Evolutionary conservation across 371 early-diverging fungal species (phyloP), one percentile per base, ranked within the genome.

Genomic region (Mortierella sp.): DNA sequence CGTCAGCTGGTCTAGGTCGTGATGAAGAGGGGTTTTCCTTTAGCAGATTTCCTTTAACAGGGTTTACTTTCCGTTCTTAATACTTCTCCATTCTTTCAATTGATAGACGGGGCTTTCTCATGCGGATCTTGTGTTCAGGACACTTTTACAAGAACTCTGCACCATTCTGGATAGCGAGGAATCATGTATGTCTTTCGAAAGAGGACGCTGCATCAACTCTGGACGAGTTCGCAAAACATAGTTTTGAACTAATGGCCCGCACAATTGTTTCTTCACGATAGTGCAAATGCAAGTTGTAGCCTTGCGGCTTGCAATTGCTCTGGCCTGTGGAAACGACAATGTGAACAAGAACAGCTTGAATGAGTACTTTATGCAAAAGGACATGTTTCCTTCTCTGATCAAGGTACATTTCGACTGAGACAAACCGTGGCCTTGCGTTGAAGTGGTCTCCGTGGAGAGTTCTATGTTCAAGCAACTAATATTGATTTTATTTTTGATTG

Each of bases 281-380:
- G 86, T 76, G 59, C 73, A 76, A 51, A 73, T 88, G 46, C 81
- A 77, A 24, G 74, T 77, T 19, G 83, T 78, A 2, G 89, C 90
- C 1, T 74, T 92, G 40, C 74, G 81, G 59, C 80, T 92, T 24
- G 88, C 91, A 3, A 75, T 91, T 9, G 88, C 87, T 21, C 70
- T 92, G n/a, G 86, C 86, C 13, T 88, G 90, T 44, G 92, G 92
- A n/a, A 91, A 90, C 55, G 90, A 92, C 51, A 91, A 92, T 76
- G 89, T 92, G 28, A 92, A 91, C 77, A 90, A 92, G 77, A 92
- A 91, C 78, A 90, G 88, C 50, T 69, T 92, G 78, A 92, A 92
- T 76, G 89, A 90, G 79, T 90, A 92, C 72, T 91, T 92, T 51
- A 91, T 92, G 89, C 88, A 90, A 40, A 88, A 88, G 71, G 87